A percentile compares a stretch with the other conserved stretches of the same genome.
These are phyloP conservation scores for Ogataea thermomethanolica DNA, from an alignment of 805 yeast species.

Conservation along the genomic window DNA sequence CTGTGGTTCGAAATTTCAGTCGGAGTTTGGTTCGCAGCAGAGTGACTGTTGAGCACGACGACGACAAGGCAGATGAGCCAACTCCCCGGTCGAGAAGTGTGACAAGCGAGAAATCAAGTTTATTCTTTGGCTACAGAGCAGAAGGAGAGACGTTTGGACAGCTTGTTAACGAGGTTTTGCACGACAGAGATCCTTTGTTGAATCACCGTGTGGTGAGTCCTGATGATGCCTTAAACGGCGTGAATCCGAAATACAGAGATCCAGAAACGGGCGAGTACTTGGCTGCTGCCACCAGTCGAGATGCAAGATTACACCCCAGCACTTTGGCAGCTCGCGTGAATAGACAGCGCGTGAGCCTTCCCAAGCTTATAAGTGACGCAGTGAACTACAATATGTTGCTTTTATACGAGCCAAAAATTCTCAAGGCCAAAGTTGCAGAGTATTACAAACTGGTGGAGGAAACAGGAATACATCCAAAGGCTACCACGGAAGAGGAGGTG, in stretches of 20 bases:
- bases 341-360: slow-evolving; percentile 51
- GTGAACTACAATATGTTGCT: slow-evolving; percentile 63
- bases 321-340: slow-evolving; percentile 58
- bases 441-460: slow-evolving; percentile 40
- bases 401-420: slow-evolving; percentile 56
- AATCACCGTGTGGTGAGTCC: slow-evolving; percentile 36
- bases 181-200: slow-evolving; percentile 33
- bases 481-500: slow-evolving; percentile 46
- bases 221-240: slow-evolving; percentile 34
- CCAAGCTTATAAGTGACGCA: slow-evolving; percentile 50
- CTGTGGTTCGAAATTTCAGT: slow-evolving; percentile 1
- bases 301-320: slow-evolving; percentile 53
- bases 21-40: slow-evolving; percentile 2
- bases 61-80: slow-evolving; percentile 16
- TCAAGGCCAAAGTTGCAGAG: slow-evolving; percentile 54
- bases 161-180: slow-evolving; percentile 36
- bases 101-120: slow-evolving; percentile 20
- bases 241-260: slow-evolving; percentile 33
- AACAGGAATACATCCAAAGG: slow-evolving; percentile 47
- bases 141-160: slow-evolving; percentile 43
- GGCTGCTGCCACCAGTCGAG: slow-evolving; percentile 42
- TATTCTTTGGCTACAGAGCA: slow-evolving; percentile 35
- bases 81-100: slow-evolving; percentile 21
- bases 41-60: slow-evolving; percentile 26
- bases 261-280: slow-evolving; percentile 30